Conservation (phyloP, 768 basidiomycete genomes). For the Pleurotus platypus region DNA sequence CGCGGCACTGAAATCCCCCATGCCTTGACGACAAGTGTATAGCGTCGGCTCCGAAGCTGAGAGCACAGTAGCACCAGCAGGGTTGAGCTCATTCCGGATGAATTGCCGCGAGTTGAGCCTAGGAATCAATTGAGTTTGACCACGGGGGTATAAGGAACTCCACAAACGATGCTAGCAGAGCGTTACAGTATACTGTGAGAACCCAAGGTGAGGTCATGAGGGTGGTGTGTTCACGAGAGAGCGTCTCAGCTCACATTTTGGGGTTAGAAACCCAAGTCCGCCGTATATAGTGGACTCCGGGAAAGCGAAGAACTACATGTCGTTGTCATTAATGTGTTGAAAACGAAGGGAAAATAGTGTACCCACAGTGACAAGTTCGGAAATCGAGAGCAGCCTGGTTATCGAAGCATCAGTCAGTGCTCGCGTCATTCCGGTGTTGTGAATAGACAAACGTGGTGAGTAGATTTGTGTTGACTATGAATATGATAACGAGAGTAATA, state of each 20-base stretch:
- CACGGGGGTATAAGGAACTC: not conserved
- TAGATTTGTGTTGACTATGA: slow-evolving; percentile 9
- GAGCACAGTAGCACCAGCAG: too few species aligned
- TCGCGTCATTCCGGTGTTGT: too few species aligned
- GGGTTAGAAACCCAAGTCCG: slow-evolving; percentile 1
- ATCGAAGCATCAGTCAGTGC: not conserved
- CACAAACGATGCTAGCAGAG: not conserved
- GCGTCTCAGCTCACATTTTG: not conserved
- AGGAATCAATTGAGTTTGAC: not conserved
- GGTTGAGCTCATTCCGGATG: slow-evolving; percentile 1
- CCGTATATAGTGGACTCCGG: slow-evolving; percentile 6
- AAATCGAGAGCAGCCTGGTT: not conserved
- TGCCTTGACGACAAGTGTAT: too few species aligned
- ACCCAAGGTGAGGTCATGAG: not conserved
- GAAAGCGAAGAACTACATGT: slow-evolving; percentile 7
- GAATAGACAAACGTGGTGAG: slow-evolving; percentile 4
- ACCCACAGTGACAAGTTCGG: not conserved
- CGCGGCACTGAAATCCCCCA: too few species aligned
- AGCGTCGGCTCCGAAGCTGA: too few species aligned
- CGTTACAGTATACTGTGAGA: slow-evolving; percentile 1
- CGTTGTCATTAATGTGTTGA: not conserved
- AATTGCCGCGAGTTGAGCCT: slow-evolving; percentile 4
- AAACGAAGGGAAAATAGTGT: not conserved
- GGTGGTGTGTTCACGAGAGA: too few species aligned
- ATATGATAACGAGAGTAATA: slow-evolving; percentile 5